Evolutionary conservation across 2,329 filamentous ascomycete genomes (phyloP).

Genomic region (Coniochaeta ligniaria): DNA sequence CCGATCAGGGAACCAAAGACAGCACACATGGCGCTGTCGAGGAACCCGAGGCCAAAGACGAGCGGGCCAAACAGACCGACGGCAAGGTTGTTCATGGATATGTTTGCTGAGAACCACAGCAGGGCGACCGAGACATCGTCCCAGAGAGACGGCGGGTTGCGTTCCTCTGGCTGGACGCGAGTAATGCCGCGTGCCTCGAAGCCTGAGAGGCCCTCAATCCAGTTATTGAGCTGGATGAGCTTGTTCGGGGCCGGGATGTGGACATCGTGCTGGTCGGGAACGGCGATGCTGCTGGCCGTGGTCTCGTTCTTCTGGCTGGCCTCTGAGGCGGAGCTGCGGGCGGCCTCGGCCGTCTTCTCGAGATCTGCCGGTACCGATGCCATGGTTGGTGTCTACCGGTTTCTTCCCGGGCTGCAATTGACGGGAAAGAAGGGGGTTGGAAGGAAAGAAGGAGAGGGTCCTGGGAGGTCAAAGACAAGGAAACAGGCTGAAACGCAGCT

Average conservation of each 20-base stretch:
- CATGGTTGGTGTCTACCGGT: background rate
- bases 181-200: slow-evolving; percentile 32
- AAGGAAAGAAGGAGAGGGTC: background rate
- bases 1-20: slow-evolving; percentile 18
- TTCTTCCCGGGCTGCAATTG: background rate
- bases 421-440: background rate
- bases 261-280: background rate
- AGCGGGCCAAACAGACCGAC: slow-evolving; percentile 21
- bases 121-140: slow-evolving; percentile 31
- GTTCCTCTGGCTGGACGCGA: slow-evolving; percentile 28
- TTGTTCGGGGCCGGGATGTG: slow-evolving; percentile 2
- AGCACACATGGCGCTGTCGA: slow-evolving; percentile 18
- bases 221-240: slow-evolving; percentile 14
- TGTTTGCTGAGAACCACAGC: slow-evolving; percentile 36
- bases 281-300: background rate
- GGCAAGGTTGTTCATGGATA: slow-evolving; percentile 33
- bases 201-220: slow-evolving; percentile 23
- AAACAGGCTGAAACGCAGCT: background rate
- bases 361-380: background rate
- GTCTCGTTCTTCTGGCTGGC: background rate
- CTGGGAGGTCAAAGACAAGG: background rate
- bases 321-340: background rate
- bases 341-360: background rate
- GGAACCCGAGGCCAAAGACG: slow-evolving; percentile 20
- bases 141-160: slow-evolving; percentile 21